Percentiles rank a stretch among this genome's conserved stretches.
These are phyloP conservation scores for Erysimum cheiranthoides DNA, from an alignment of 345 rosid species.

Conservation along the genomic window DNA sequence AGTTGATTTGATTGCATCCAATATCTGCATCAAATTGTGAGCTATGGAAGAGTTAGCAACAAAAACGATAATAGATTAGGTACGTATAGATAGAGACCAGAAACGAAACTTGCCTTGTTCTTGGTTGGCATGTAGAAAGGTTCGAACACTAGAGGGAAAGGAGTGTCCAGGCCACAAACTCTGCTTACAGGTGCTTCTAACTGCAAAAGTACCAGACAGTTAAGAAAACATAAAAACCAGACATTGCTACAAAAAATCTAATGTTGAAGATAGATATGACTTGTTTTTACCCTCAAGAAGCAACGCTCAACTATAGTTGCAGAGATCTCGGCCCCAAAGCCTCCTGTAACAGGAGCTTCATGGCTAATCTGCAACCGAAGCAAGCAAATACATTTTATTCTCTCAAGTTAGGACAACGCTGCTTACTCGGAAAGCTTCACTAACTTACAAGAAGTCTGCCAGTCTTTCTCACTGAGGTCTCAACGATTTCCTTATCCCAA, in stretches of 20 bases:
- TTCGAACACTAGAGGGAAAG: constrained; percentile 87
- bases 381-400: not conserved
- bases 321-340: constrained; percentile 91
- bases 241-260: not conserved
- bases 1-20: constrained; percentile 80
- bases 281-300: constrained; percentile 63
- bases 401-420: not conserved
- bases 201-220: constrained; percentile 49
- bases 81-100: not conserved
- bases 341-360: constrained; percentile 90
- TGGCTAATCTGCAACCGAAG: constrained; percentile 66
- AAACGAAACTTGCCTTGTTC: constrained; percentile 59
- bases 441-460: constrained; percentile 78
- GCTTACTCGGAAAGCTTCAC: constrained; percentile 14
- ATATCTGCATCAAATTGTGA: constrained; percentile 54
- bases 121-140: constrained; percentile 85
- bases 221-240: not conserved
- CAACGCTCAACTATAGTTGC: constrained; percentile 83
- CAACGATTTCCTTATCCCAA: constrained; percentile 88
- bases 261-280: not conserved
- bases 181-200: constrained; percentile 83
- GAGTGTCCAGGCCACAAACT: constrained; percentile 88
- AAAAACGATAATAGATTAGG: not conserved
- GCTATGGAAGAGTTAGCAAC: constrained; percentile 5
- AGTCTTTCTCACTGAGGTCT: constrained; percentile 80